A percentile compares a stretch with the other conserved stretches of the same genome.
phyloP scores from a whole-genome alignment of 139 green algal species.

The Picochlorum sp. region DNA sequence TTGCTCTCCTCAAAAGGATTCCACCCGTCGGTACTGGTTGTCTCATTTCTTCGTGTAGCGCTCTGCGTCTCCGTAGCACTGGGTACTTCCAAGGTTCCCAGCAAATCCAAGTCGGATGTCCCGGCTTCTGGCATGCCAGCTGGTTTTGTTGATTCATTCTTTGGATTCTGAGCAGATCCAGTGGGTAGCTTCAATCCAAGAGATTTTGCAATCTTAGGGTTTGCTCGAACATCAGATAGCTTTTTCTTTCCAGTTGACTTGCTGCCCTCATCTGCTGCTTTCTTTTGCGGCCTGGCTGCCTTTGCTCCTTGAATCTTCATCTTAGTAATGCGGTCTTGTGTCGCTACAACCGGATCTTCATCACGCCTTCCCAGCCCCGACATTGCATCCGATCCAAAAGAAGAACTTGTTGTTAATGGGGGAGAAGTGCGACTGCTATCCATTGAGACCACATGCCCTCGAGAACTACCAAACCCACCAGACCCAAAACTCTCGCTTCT shows the following conservation, averaged over 20 bases:
- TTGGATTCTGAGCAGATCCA: background rate
- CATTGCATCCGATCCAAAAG: background rate
- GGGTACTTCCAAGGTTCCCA: background rate
- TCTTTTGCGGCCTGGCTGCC: background rate
- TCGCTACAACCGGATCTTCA: conserved; percentile 53
- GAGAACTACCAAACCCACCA: no score
- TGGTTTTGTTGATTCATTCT: background rate
- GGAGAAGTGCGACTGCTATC: background rate
- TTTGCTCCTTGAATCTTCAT: no score
- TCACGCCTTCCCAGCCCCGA: background rate
- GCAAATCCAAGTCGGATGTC: background rate
- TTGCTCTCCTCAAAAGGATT: no score
- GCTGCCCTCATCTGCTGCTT: background rate
- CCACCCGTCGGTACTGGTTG: background rate
- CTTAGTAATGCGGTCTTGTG: conserved; percentile 49
- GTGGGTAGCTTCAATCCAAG: conserved; percentile 33
- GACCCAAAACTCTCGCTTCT: no score
- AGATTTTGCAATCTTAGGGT: conserved; percentile 56
- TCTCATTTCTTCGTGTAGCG: background rate
- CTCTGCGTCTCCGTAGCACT: background rate
- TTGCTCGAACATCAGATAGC: conserved; percentile 61
- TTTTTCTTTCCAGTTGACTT: conserved; percentile 39
- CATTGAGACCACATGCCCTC: no score
- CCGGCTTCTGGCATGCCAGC: no score
- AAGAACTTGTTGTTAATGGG: background rate